A percentile compares a stretch with the other conserved stretches of the same genome.
Evolutionary conservation across 495 filamentous ascomycete species (phyloP).

Genomic region (Thermothielavioides terrestris): DNA sequence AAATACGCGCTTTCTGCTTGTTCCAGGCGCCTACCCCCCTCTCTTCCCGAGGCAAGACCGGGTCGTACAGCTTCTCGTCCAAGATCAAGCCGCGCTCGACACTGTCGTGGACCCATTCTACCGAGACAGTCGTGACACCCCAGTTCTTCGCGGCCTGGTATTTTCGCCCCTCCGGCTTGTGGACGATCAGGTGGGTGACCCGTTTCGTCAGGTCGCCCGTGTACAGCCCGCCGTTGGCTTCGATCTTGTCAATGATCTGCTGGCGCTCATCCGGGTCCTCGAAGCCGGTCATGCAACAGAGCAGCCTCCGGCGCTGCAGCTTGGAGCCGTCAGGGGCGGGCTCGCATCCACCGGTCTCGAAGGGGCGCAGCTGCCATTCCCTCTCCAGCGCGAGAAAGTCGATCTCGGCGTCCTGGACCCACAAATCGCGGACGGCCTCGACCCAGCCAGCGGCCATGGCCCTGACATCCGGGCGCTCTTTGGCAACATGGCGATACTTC

Average conservation of each 20-base stretch:
- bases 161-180: conserved; percentile 70
- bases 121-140: conserved; percentile 64
- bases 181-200: conserved; percentile 84
- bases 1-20: conserved; percentile 35
- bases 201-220: conserved; percentile 73
- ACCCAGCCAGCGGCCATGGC: conserved; percentile 76
- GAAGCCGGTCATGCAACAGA: conserved; percentile 85
- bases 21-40: conserved; percentile 77
- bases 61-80: conserved; percentile 76
- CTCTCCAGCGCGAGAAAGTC: conserved; percentile 55
- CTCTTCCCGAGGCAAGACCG: conserved; percentile 53
- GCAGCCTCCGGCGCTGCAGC: conserved; percentile 41
- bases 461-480: conserved; percentile 73
- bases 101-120: conserved; percentile 82
- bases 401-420: conserved; percentile 74
- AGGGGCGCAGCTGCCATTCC: conserved; percentile 34
- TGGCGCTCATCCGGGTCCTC: conserved; percentile 65
- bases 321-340: conserved; percentile 15
- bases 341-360: conserved; percentile 33
- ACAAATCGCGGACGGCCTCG: conserved; percentile 68
- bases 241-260: conserved; percentile 51
- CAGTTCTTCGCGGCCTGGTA: conserved; percentile 77
- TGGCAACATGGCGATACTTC: conserved; percentile 94
- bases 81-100: conserved; percentile 87
- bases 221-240: conserved; percentile 67